These are phyloP conservation scores for Paulinella micropora DNA, from an alignment of 78 protist species.

Conservation along the genomic window DNA sequence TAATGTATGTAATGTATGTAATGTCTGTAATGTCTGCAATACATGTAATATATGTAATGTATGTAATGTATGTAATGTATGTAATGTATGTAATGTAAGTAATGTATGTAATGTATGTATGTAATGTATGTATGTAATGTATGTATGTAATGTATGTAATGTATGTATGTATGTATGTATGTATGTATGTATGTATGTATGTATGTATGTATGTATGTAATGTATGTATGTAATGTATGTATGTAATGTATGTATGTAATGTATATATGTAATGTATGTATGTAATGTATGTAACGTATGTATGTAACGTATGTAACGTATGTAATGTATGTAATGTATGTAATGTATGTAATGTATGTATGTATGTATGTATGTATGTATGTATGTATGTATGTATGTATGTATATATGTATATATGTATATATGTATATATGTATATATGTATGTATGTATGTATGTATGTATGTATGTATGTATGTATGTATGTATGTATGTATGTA, in stretches of 20 bases:
- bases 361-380: neutral
- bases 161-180: no score
- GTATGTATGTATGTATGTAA: no score
- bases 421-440: neutral
- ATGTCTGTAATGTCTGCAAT: no score
- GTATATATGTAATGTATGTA: neutral
- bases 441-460: neutral
- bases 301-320: neutral
- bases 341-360: neutral
- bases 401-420: neutral
- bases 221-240: no score
- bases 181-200: no score
- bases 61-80: no score
- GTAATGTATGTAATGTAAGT: no score
- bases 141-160: no score
- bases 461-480: neutral
- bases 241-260: neutral
- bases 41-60: no score
- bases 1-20: no score
- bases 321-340: neutral
- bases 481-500: neutral
- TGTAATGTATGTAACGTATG: neutral
- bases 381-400: neutral
- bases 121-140: no score
- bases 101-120: no score